Base-by-base conservation (phyloP, 352 stramenopile species). In the Globisporangium camurandrum region DNA sequence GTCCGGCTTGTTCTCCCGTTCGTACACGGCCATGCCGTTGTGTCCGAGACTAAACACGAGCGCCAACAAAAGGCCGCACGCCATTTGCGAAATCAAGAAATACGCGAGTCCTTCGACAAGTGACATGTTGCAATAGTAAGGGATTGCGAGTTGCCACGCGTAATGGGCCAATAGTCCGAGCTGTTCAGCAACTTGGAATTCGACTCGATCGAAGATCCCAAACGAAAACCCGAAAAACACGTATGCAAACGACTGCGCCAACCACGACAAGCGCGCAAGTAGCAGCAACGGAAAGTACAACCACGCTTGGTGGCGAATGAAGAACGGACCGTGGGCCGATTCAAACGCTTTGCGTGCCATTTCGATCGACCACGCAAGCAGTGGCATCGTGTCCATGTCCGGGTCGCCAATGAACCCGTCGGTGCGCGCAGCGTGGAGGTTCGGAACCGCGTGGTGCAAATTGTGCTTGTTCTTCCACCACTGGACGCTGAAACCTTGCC, bases 391-490 rank as follows among this genome's bases (percentile, higher is more conserved):
- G 75, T 99, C 96, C 59, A 99, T 98, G 57, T 99, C 97, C 12
- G 96, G 95, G 73, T 99, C 97, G 39, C 93, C 96, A 22, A 80
- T 58, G 47, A 80, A 85, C 30, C 75, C 68, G 31, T 91, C 76
- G 22, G 88, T 84, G 17, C 66, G 69, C 54, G 88, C 88, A 40
- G 88, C 95, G 67, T 98, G 88, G 36, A 99, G 70, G 71, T 99
- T 99, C 24, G 97, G 95, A 36, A 98, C 95, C 19, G 95, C 93
- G 69, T 99, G 96, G 76, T 99, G 96, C 45, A 95, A 96, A 69
- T 99, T 99, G 83, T 99, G 97, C 78, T 98, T 98, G 77, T 97
- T 98, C 66, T 98, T 98, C 93, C 91, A 98, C 93, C 91, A 98
- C 51, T 89, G 76, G 44, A 98, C 93, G 44, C 86, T 98, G 71